phyloP scores from a whole-genome alignment of 495 filamentous ascomycete species.

The Aspergillus bertholletiae region DNA sequence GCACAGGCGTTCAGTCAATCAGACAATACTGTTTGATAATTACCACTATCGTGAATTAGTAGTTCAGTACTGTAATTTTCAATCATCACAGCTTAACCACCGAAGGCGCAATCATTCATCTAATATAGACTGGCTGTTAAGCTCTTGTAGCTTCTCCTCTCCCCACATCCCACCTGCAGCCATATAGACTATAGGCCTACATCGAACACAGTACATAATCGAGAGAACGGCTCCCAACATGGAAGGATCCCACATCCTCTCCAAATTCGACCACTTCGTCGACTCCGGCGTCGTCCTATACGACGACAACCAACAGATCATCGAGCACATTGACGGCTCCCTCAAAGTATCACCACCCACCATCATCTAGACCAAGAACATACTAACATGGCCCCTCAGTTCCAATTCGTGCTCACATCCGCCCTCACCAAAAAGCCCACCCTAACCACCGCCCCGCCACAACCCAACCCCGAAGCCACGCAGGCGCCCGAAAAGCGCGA shows the following conservation, averaged over 20 bases:
- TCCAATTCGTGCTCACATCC: slow-evolving; percentile 3
- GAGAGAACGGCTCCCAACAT: background rate
- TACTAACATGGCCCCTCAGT: background rate
- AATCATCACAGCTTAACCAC: background rate
- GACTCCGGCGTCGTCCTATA: slow-evolving; percentile 1
- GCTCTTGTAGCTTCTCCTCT: background rate
- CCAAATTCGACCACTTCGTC: slow-evolving; percentile 2
- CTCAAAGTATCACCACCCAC: background rate
- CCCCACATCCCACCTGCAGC: background rate
- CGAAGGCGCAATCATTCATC: background rate
- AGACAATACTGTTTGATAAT: background rate
- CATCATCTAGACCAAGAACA: background rate
- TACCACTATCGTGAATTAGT: background rate
- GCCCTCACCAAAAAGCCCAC: slow-evolving; percentile 1
- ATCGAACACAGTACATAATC: background rate
- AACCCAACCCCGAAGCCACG: background rate
- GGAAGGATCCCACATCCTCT: slow-evolving; percentile 1
- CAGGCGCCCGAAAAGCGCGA: background rate
- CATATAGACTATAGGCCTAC: background rate
- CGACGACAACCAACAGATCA: background rate
- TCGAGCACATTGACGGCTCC: slow-evolving; percentile 2
- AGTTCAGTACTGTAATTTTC: background rate
- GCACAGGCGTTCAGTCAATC: too few relatives aligned
- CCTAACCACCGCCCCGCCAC: background rate
- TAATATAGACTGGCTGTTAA: background rate